phyloP scores from a whole-genome alignment of 257 asterid genomes.

The Striga asiatica region DNA sequence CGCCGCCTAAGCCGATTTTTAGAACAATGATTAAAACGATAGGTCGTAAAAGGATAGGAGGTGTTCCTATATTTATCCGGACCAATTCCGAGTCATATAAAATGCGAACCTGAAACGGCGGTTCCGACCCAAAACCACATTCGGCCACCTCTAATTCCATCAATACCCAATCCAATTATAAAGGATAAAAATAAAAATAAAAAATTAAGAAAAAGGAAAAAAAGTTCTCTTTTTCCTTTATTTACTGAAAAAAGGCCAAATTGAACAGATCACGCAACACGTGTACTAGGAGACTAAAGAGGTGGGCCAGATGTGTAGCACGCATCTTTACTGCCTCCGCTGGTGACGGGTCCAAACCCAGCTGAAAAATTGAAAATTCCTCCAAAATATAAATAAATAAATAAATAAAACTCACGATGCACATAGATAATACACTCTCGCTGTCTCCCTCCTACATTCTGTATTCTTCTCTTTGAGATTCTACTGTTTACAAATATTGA shows the following conservation, averaged over 20 bases:
- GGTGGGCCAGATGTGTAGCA: slow-evolving; percentile 6
- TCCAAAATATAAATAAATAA: no score
- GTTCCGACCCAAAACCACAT: no score
- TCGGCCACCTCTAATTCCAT: no score
- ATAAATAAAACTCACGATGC: not conserved
- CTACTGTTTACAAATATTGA: not conserved
- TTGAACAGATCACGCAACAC: slow-evolving; percentile 4
- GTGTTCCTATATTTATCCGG: no score
- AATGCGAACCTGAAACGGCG: no score
- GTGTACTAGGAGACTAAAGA: slow-evolving; percentile 2
- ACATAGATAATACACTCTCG: not conserved
- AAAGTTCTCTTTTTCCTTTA: not conserved
- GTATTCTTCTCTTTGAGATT: slow-evolving; percentile 1
- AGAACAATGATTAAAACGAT: no score
- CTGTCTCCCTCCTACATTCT: slow-evolving; percentile 6
- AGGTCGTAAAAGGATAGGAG: no score
- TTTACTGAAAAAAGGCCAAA: no score
- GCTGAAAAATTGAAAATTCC: slow-evolving; percentile 9
- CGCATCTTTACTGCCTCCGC: not conserved
- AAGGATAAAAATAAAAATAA: no score
- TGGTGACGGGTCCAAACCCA: slow-evolving; percentile 11
- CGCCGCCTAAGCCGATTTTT: no score
- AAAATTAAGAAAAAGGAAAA: not conserved
- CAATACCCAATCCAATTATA: no score
- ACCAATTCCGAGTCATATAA: no score